Evolutionary conservation across 495 filamentous ascomycete genomes (phyloP), one percentile per base, ranked within the genome.

Genomic region (Aspergillus bertholletiae): DNA sequence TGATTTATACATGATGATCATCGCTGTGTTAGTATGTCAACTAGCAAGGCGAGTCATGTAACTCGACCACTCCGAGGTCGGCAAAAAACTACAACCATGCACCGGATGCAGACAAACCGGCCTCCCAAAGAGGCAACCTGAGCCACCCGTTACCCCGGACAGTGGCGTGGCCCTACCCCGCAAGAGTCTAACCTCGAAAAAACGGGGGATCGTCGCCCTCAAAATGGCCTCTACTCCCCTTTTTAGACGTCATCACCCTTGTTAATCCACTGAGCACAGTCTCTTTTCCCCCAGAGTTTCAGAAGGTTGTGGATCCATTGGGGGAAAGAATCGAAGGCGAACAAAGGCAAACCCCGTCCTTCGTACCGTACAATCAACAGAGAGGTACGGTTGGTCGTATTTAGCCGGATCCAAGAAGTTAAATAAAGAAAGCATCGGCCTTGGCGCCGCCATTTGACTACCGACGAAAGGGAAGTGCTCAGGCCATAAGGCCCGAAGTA

Each of bases 111-210:
- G 49, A 26, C 3, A 40, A 8, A 27, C 21, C 5, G 24, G 13
- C 24, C 15, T 7, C 59, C 56, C 40, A 46, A 57, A 49, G 8
- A 21, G 53, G 59, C 39, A 62, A 41, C 9, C 30, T 26, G 55
- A 62, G 59, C 49, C 59, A 58, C 43, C n/a, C 39, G 41, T 55
- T 49, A 49, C 52, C 59, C 52, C 43, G 15, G 49, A n/a, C n/a
- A n/a, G n/a, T n/a, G 44, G 8, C 51, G 7, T 11, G 18, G 11
- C 23, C 9, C 27, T 51, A 22, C 27, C 46, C 43, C 52, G 39
- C 51, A 47, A 48, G n/a, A 13, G 22, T 7, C 28, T 32, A 53
- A 17, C 24, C 44, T 17, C 13, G 46, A 43, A 44, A 37, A 49
- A 18, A 49, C 22, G 45, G 34, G 53, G 49, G 22, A 32, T 32